Evolutionary conservation across 257 asterid species (phyloP), one percentile per base, ranked within the genome.

Genomic region (Rauvolfia tetraphylla): DNA sequence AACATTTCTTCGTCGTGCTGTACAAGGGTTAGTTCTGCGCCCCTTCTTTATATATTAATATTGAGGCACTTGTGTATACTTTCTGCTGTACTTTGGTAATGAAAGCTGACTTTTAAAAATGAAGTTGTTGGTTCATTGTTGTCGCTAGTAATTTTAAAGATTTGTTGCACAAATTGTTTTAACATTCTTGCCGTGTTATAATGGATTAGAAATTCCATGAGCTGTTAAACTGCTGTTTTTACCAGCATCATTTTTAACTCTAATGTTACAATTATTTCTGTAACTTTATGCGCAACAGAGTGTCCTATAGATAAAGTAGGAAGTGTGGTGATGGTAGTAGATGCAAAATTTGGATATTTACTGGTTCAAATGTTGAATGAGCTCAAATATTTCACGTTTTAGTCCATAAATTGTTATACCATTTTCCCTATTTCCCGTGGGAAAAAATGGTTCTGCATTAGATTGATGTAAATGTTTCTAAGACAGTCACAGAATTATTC

Each of bases 1-100:
- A 67, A 90, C 85, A 68, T 95, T 95, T 85, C 87, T 90, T 80
- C 98, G 89, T 81, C 98, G 99, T 81, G 94, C 99, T 76, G 90
- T 81, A 59, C 99, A 95, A 91, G 99, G 99, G 99, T 95, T 76
- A 84, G 97, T 79, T 84, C 67, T 42, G 62, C n/a, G n/a, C n/a
- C n/a, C 78, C 33, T 51, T 78, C 46, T 57, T 11, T 67, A 58
- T 27, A 5, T 2, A 5, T 84, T 75, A 75, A 25, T 83, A 49
- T 38, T 67, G 18, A 31, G 23, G 18, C 31, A 38, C 39, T 67
- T 3, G 6, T 67, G 17, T 75, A 27, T 46, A 42, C 8, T 25
- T 25, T 3, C 27, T 11, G 20, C 56, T 57, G 29, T 44, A 31
- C 70, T 73, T 38, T 7, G 9, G 18, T 38, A 22, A 41, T 39